Base-by-base conservation (phyloP, 1,284 basidiomycete genomes). In the Sanguinoderma infundibulare region DNA sequence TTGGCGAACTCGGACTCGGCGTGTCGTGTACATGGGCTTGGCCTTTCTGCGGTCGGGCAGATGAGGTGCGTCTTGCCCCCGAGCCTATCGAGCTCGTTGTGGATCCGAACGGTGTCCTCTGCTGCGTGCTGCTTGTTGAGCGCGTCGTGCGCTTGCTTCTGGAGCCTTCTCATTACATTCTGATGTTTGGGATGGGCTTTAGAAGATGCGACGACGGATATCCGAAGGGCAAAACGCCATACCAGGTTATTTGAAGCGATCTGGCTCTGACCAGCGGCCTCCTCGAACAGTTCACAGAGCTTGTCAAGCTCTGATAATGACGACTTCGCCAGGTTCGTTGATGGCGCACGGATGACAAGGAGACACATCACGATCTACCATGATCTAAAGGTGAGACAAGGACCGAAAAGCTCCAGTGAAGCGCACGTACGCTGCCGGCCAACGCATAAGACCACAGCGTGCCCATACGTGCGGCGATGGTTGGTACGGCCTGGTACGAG, bases 361-460 rank as follows among this genome's bases (percentile, higher is more conserved):
- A 90, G 77, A 60, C 87, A 87, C 83, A 91, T 84, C 3, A 89
- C 83, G 60, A 91, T 84, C 89, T 91, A 35, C 30, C 15, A 20
- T 8, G 14, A 10, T 15, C 5, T 12, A 55, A 15, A 39, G 17
- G 30, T 51, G 12, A 51, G 49, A 35, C 20, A 0, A 2, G 30
- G 12, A 60, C 12, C 1, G 10, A 26, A 44, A 30, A 35, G n/a
- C 17, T 58, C 12, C 53, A n/a, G 20, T 8, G 47, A 30, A 20
- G 8, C 8, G 12, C 2, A 78, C 87, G 67, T 67, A 91, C 89
- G 5, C 83, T 83, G 6, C 85, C 86, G 30, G 85, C 86, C 35
- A 89, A 73, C 3, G 78, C 80, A 39, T 85, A 83, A 12, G 86
- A 89, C 87, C 89, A 90, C 26, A 82, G 74, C 9, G 83, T 62